Base-by-base conservation (phyloP, 257 asterid species). In the Oldenlandia corymbosa region DNA sequence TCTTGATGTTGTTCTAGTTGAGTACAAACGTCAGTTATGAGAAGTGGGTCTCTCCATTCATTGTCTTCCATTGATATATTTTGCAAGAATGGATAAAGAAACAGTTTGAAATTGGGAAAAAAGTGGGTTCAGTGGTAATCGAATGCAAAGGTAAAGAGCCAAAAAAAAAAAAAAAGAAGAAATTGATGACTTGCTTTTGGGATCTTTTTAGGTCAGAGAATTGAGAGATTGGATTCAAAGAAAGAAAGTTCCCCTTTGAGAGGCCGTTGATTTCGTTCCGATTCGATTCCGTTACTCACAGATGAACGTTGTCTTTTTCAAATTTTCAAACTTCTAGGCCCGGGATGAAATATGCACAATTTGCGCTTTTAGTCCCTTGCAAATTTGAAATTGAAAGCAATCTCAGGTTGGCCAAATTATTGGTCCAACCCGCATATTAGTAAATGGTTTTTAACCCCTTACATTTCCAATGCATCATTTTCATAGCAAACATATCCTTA, bases 31-130 rank as follows among this genome's bases (percentile, higher is more conserved):
- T 85, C 94, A 20, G 97, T 85, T 68, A 85, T 70, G 69, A 81
- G 90, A 80, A 89, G 86, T 67, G 94, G 94, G 81, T 83, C 90
- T 62, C 75, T 73, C 90, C 87, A 80, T 53, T 77, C 79, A 76
- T 70, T 49, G 62, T 75, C 84, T 60, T 72, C 83, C 92, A 87
- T 87, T 64, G 82, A 75, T 68, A 17, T 37, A 12, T 52, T n/a
- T n/a, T 60, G 53, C 39, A 71, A 78, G 75, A 72, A 68, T 43
- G 63, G 67, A 58, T 64, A 36, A 75, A 47, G 68, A 54, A 69
- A 53, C 58, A 43, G 60, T 83, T 88, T 81, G 82, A 84, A 86
- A 57, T 55, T 60, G 65, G 69, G 77, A 51, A 50, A 45, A 37
- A 26, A 10, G 58, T 34, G 6, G 9, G 39, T 34, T 31, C 23